Evolutionary conservation across 1,284 basidiomycete genomes (phyloP).

Genomic region (Ustilago esculenta): DNA sequence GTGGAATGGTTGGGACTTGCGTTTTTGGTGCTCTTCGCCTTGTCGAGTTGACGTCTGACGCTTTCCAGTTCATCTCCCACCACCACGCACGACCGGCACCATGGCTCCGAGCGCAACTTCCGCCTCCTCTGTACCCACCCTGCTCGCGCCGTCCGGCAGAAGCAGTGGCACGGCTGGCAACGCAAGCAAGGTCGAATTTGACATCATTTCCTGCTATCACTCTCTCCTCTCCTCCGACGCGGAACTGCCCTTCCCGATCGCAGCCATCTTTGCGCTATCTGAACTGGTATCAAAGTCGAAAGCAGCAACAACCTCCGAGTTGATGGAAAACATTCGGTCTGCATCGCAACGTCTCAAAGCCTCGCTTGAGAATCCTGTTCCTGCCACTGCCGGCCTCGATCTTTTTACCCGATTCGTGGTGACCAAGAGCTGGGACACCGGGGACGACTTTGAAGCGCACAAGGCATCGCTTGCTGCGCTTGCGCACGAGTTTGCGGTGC

Average conservation of each 20-base stretch:
- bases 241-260: conserved; percentile 84
- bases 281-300: conserved; percentile 79
- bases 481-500: conserved; percentile 77
- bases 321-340: conserved; percentile 81
- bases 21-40: neutral
- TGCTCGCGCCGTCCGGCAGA: conserved; percentile 6
- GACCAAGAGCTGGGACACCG: conserved; percentile 81
- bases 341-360: conserved; percentile 76
- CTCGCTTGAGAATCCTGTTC: conserved; percentile 79
- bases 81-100: neutral
- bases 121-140: conserved; percentile 12
- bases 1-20: neutral
- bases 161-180: conserved; percentile 1
- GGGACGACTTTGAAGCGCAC: conserved; percentile 80
- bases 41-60: neutral
- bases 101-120: conserved; percentile 18
- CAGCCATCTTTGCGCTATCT: conserved; percentile 83
- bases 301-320: conserved; percentile 90
- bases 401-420: conserved; percentile 89
- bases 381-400: conserved; percentile 87
- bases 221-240: conserved; percentile 47
- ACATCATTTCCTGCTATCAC: conserved; percentile 57
- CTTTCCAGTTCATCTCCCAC: no score
- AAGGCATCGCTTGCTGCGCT: conserved; percentile 82
- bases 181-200: conserved; percentile 36